Evolutionary conservation across 2,329 filamentous ascomycete genomes (phyloP).

Genomic region (Fusarium sp.): DNA sequence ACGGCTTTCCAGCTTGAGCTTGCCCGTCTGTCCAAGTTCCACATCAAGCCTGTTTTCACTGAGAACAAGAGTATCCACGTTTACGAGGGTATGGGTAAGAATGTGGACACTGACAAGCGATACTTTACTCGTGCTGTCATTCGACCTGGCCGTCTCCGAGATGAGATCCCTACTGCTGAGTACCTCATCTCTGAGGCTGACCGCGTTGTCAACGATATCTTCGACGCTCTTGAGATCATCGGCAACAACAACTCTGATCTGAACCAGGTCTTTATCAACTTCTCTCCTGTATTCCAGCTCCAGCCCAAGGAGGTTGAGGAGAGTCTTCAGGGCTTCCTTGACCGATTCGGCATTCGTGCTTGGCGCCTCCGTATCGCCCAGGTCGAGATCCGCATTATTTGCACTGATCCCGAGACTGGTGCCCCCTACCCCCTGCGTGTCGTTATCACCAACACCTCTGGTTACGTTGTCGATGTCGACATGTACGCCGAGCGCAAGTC

Average conservation of each 20-base stretch:
- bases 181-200: slow-evolving; percentile 98
- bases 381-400: slow-evolving; percentile 98
- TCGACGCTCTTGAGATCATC: slow-evolving; percentile 97
- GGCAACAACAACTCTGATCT: slow-evolving; percentile 99
- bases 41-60: slow-evolving; percentile 98
- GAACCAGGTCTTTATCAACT: slow-evolving; percentile 99
- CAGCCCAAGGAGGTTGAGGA: slow-evolving; percentile 91
- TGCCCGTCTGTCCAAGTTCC: slow-evolving; percentile 93
- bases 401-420: slow-evolving; percentile 89
- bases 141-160: slow-evolving; percentile 90
- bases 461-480: slow-evolving; percentile 97
- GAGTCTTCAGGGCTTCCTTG: slow-evolving; percentile 93
- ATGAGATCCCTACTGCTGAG: slow-evolving; percentile 98
- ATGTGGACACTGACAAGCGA: slow-evolving; percentile 94
- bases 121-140: slow-evolving; percentile 99
- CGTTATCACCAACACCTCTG: slow-evolving; percentile 97
- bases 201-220: slow-evolving; percentile 95
- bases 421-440: slow-evolving; percentile 93
- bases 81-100: slow-evolving; percentile 96
- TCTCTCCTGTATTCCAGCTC: slow-evolving; percentile 95
- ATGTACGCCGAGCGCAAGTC: slow-evolving; percentile 98
- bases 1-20: slow-evolving; percentile 99
- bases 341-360: slow-evolving; percentile 93
- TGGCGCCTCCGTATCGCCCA: slow-evolving; percentile 98
- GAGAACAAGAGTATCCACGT: slow-evolving; percentile 99